Evolutionary conservation across 345 rosid species (phyloP), one percentile per base, ranked within the genome.

Genomic region (Camelina hispida): DNA sequence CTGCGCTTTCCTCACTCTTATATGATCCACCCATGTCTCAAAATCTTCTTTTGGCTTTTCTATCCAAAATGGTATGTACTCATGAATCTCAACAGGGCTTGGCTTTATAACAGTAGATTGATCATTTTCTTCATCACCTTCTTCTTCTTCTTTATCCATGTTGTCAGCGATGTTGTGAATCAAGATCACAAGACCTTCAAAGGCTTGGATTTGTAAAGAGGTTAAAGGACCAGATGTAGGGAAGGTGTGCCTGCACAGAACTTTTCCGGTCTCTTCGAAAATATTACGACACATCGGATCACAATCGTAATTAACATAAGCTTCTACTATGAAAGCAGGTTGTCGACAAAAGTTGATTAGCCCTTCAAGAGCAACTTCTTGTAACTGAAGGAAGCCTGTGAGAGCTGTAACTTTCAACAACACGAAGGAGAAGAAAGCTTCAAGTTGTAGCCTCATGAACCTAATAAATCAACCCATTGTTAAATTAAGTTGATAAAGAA

Each of bases 281-380:
- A 95, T 44, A 61, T 82, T 87, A 32, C 70, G 81, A 81, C 87
- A 85, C 28, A 78, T 73, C 5, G 97, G 93, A 75, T 89, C 90
- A 58, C 96, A 92, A 12, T 95, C 97, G 51, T 87, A 95, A 78
- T 92, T 95, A 40, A 82, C 95, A 35, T 95, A 95, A 6, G 82
- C 86, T 84, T 95, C 99, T 50, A 85, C 72, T 53, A 87, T 78
- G 75, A 90, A 95, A 0, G 84, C 85, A 0, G 97, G 96, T 81
- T 95, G 99, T 69, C 97, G 68, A 68, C 94, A 85, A 54, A 95
- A 95, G 74, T 90, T 90, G 67, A 92, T 87, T 5, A 92, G 78
- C 9, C 87, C 97, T 86, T 95, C 97, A 5, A 92, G 77, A 0
- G 92, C 97, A 9, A 95, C 96, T 79, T 95, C 97, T 77, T 90